Evolutionary conservation across 768 basidiomycete genomes (phyloP), one percentile per base, ranked within the genome.

Genomic region (Auricularia sp.): DNA sequence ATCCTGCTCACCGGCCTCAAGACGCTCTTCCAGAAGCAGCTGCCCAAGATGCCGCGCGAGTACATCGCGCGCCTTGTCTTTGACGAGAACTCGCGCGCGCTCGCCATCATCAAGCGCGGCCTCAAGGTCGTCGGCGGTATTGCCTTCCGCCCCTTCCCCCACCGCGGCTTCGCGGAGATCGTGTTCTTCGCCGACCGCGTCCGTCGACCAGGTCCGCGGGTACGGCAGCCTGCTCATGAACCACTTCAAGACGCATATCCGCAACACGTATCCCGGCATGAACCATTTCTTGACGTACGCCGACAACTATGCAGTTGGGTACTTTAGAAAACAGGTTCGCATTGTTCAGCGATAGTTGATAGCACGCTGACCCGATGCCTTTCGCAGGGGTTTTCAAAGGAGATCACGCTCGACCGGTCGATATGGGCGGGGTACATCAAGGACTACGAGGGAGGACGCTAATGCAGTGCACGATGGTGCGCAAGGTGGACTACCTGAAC

Each of bases 341-440:
- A 24, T 44, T 24, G 39, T 6, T 14, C 5, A 39, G 35, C 33
- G 1, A n/a, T 7, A 35, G 29, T n/a, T 35, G 16, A 45, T 14
- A 14, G 45, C 21, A 58, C 14, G 11, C 33, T 62, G n/a, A 62
- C 62, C 33, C 14, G 29, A 29, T 29, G 29, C 35, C 14, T 3
- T 11, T 3, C 16, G 3, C 65, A 76, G 72, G 97, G 97, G 0
- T 99, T 99, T 75, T 91, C 93, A 5, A 98, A 98, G 74, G 95
- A 98, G 65, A 96, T 99, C 67, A 89, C 90, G 0, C 82, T 97
- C n/a, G 88, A 89, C 66, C 84, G 95, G 54, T 85, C 90, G 1
- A 81, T 89, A 7, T 99, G 97, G 97, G 95, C 96, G 0, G 97
- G 95, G 11, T 98, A 99, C 75, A 98, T 99, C 85, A 99, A 98